A percentile compares a stretch with the other conserved stretches of the same genome.
Evolutionary conservation across 2,329 filamentous ascomycete species (phyloP).

Genomic region (Fusarium heterosporum): DNA sequence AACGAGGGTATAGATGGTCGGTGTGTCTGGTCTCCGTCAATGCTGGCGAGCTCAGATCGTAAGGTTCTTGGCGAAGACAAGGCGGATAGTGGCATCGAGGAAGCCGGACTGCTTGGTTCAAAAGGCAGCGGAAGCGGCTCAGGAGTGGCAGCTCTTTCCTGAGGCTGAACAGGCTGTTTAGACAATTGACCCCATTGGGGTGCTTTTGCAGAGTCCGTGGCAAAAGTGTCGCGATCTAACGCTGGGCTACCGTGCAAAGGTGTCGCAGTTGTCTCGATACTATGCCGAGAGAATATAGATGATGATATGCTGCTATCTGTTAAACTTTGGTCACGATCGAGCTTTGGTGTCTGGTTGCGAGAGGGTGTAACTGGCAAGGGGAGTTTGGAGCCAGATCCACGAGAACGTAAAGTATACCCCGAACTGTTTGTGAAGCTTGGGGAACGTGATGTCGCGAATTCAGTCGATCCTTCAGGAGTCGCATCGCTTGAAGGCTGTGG

Average conservation of each 20-base stretch:
- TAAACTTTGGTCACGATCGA: conserved; percentile 53
- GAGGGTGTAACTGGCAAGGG: conserved; percentile 55
- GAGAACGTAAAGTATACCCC: conserved; percentile 51
- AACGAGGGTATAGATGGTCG: conserved; percentile 49
- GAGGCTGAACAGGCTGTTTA: conserved; percentile 6
- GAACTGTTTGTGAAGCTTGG: conserved; percentile 45
- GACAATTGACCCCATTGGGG: conserved; percentile 46
- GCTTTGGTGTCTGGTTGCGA: conserved; percentile 52
- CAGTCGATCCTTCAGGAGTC: conserved; percentile 20
- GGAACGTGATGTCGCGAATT: conserved; percentile 40
- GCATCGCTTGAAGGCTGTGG: conserved; percentile 21
- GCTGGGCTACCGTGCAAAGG: conserved; percentile 49
- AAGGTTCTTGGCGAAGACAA: conserved; percentile 50
- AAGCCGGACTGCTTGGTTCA: conserved; percentile 40
- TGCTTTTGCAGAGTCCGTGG: conserved; percentile 24
- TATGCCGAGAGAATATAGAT: conserved; percentile 55
- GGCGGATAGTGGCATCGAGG: conserved; percentile 47
- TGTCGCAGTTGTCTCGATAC: conserved; percentile 52
- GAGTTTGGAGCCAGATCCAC: conserved; percentile 54
- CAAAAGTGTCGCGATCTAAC: conserved; percentile 31
- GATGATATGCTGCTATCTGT: conserved; percentile 59
- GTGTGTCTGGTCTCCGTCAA: conserved; percentile 32
- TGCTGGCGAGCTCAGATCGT: conserved; percentile 36
- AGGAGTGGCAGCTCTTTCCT: conserved; percentile 24
- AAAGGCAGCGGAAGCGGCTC: conserved; percentile 29